These are phyloP conservation scores for Cryptococcus sp. DNA, from an alignment of 1,284 basidiomycete species.

Conservation along the genomic window DNA sequence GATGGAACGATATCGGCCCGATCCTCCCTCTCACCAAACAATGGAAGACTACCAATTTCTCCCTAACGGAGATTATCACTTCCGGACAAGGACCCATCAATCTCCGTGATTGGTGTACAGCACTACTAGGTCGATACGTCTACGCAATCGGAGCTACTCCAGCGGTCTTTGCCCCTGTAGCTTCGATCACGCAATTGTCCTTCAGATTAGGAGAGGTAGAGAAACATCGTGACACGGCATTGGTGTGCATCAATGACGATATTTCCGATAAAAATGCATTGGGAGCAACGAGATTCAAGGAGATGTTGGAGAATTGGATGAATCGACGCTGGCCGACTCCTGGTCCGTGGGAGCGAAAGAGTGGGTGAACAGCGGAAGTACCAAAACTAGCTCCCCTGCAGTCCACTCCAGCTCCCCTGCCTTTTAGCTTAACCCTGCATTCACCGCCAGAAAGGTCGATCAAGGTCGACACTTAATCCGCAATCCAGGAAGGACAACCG, in stretches of 20 bases:
- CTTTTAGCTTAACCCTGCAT: no score
- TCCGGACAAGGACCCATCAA: slow-evolving; percentile 12
- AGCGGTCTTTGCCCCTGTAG: background rate
- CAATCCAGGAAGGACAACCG: no score
- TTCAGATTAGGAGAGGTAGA: background rate
- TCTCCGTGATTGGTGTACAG: slow-evolving; percentile 33
- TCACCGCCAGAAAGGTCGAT: no score
- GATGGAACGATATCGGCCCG: slow-evolving; percentile 18
- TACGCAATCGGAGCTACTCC: slow-evolving; percentile 26
- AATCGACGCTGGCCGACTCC: background rate
- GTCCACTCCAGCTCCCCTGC: no score
- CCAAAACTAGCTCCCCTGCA: no score
- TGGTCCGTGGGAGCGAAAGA: background rate
- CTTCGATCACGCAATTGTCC: background rate
- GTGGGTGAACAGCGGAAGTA: background rate
- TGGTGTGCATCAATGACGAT: background rate
- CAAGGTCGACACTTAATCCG: no score
- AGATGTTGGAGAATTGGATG: background rate
- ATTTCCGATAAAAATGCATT: background rate
- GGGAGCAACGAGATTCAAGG: background rate
- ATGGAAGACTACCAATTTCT: slow-evolving; percentile 25
- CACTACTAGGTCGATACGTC: slow-evolving; percentile 38
- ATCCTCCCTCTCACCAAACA: slow-evolving; percentile 23
- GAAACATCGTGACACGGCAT: background rate
- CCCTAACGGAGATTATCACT: slow-evolving; percentile 16